Evolutionary conservation across 2,329 filamentous ascomycete species (phyloP).

Genomic region (Tolypocladium inflatum): DNA sequence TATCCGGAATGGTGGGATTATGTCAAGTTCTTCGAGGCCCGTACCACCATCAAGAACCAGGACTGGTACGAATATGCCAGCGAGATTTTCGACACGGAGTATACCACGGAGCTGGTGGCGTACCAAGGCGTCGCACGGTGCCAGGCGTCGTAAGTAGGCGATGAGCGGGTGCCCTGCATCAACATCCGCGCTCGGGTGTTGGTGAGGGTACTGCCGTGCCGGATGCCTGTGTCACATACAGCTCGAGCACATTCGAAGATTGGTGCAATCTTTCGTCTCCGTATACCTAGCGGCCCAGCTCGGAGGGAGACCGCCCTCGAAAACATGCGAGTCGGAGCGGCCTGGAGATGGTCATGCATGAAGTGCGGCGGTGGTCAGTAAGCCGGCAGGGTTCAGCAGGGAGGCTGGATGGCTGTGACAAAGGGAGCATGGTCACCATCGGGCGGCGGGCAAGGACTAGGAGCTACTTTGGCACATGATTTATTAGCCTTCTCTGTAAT

Average conservation of each 20-base stretch:
- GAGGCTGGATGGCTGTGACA: not conserved
- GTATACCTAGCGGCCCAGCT: not conserved
- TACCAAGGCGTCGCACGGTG: constrained; percentile 20
- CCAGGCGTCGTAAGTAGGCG: constrained; percentile 10
- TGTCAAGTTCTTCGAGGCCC: constrained; percentile 22
- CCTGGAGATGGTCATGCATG: not conserved
- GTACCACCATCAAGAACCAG: constrained; percentile 12
- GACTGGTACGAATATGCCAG: constrained; percentile 22
- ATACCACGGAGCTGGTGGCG: constrained; percentile 14
- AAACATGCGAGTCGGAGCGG: not conserved
- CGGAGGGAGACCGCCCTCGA: not conserved
- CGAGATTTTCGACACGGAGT: constrained; percentile 16
- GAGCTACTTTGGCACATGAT: constrained; percentile 4
- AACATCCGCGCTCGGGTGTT: not conserved
- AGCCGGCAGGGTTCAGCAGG: not conserved
- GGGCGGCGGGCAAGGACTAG: not conserved
- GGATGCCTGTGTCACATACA: too few species aligned
- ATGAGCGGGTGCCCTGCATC: not conserved
- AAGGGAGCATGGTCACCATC: not conserved
- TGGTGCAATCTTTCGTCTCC: not conserved
- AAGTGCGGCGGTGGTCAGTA: not conserved
- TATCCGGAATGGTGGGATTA: constrained; percentile 26
- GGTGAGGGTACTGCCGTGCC: too few species aligned
- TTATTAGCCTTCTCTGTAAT: not conserved
- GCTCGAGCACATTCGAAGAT: not conserved